Conservation (phyloP, 164 flowering plant genomes). For the Berberis thunbergii region DNA sequence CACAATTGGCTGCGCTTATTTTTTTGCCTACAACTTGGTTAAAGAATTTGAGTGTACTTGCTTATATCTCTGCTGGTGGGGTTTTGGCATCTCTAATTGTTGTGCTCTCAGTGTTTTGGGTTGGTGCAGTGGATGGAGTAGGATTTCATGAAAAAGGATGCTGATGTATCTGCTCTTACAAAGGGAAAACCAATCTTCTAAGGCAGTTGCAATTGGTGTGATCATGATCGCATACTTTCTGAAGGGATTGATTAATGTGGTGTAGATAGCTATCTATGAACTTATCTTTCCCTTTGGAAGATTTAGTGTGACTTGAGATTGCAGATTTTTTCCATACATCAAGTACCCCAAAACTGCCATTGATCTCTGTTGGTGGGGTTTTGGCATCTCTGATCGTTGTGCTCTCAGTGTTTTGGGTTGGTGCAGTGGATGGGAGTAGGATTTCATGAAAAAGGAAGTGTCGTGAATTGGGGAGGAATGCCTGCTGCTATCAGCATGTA, state of each 20-base stretch:
- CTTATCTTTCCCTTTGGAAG: conserved; percentile 45
- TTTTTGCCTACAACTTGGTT: conserved; percentile 63
- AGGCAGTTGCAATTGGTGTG: conserved; percentile 47
- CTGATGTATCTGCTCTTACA: too few relatives aligned
- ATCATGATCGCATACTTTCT: conserved; percentile 65
- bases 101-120: conserved; percentile 42
- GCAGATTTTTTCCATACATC: conserved; percentile 60
- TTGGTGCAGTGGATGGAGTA: conserved; percentile 50
- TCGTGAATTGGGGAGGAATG: conserved; percentile 44
- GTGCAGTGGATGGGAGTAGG: too few relatives aligned
- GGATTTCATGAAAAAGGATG: too few relatives aligned
- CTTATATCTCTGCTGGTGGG: conserved; percentile 61
- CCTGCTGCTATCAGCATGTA: conserved; percentile 62
- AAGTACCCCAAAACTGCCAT: conserved; percentile 73
- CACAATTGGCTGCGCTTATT: conserved; percentile 42
- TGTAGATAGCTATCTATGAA: conserved; percentile 74
- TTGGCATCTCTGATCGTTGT: conserved; percentile 48
- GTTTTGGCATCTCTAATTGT: conserved; percentile 53
- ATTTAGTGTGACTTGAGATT: conserved; percentile 67
- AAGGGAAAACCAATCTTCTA: conserved; percentile 26
- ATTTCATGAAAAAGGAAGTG: conserved; percentile 39
- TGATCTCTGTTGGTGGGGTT: conserved; percentile 66
- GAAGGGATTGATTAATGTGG: conserved; percentile 57
- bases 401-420: too few relatives aligned
- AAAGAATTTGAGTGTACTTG: conserved; percentile 38